Conservation (phyloP, 1,284 basidiomycete genomes). For the Fomitiporia mediterranea region DNA sequence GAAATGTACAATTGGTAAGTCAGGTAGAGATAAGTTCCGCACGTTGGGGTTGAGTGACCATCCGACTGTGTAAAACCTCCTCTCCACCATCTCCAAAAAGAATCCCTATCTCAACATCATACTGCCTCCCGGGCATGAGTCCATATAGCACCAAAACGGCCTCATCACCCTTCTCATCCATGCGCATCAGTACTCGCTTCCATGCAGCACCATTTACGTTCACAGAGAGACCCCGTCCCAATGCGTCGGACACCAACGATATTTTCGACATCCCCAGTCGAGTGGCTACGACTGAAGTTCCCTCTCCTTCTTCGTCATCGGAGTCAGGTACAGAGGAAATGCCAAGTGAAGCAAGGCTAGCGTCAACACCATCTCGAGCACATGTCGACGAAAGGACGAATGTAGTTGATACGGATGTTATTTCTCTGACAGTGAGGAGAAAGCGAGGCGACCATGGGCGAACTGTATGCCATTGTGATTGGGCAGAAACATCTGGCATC, state of each 20-base stretch:
- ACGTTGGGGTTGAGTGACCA: conserved; percentile 42
- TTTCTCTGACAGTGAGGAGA: conserved; percentile 63
- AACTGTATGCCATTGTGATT: conserved; percentile 54
- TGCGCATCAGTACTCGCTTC: conserved; percentile 69
- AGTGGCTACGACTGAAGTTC: conserved; percentile 27
- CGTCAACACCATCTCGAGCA: conserved; percentile 33
- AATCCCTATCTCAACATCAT: conserved; percentile 72
- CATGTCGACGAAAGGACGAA: conserved; percentile 64
- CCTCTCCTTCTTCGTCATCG: conserved; percentile 37
- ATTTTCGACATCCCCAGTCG: conserved; percentile 24
- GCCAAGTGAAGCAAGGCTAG: conserved; percentile 40
- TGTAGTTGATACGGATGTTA: conserved; percentile 76
- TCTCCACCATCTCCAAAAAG: conserved; percentile 52
- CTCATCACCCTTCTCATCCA: conserved; percentile 72
- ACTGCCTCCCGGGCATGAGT: conserved; percentile 72
- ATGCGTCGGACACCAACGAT: conserved; percentile 57
- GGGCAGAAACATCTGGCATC: conserved; percentile 4
- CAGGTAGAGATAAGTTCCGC: background rate
- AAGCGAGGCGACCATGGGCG: conserved; percentile 72
- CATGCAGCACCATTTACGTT: conserved; percentile 72
- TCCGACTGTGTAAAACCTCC: conserved; percentile 46
- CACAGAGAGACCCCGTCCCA: conserved; percentile 68
- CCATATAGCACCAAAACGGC: conserved; percentile 78
- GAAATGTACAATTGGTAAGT: no score
- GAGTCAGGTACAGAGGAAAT: conserved; percentile 37